phyloP scores from a whole-genome alignment of 2,329 filamentous ascomycete species.

The Fusarium proliferatum region DNA sequence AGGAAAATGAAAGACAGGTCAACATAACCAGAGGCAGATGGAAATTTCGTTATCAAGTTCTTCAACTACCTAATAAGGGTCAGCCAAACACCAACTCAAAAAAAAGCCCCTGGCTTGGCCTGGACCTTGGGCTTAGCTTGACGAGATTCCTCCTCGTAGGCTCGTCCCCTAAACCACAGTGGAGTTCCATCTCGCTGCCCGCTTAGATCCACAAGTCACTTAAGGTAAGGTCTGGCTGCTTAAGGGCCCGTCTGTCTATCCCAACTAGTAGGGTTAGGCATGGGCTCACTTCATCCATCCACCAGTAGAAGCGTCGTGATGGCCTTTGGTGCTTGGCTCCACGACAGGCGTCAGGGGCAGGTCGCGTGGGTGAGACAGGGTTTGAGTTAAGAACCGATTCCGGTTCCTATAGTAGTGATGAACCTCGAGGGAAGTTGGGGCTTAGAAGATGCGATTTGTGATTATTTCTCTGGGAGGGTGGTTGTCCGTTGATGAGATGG shows the following conservation, averaged over 20 bases:
- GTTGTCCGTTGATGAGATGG: background rate
- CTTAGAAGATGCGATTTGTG: background rate
- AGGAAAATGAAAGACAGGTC: background rate
- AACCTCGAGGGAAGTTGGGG: background rate
- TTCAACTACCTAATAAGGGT: background rate
- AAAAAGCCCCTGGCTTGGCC: conserved; percentile 24
- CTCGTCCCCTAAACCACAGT: conserved; percentile 35
- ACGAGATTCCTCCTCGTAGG: conserved; percentile 12
- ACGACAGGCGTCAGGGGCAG: conserved; percentile 39
- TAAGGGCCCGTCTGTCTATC: background rate
- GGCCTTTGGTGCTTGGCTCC: conserved; percentile 31
- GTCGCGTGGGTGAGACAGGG: conserved; percentile 41
- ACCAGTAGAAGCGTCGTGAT: conserved; percentile 39
- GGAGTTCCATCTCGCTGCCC: conserved; percentile 31
- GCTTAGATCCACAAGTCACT: conserved; percentile 32
- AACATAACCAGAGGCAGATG: background rate
- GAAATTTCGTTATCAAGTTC: conserved; percentile 1
- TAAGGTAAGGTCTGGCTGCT: conserved; percentile 20
- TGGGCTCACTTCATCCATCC: conserved; percentile 16
- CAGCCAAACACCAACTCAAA: conserved; percentile 10
- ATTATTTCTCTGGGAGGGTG: background rate
- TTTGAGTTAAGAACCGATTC: conserved; percentile 20
- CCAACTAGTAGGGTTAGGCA: conserved; percentile 29
- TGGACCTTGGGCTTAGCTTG: conserved; percentile 10
- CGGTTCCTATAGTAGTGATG: conserved; percentile 1